Percentiles rank a stretch among this genome's conserved stretches.
These are phyloP conservation scores for thale cress (Arabidopsis thaliana) DNA, from an alignment of 345 rosid genomes.

Conservation along the genomic window DNA sequence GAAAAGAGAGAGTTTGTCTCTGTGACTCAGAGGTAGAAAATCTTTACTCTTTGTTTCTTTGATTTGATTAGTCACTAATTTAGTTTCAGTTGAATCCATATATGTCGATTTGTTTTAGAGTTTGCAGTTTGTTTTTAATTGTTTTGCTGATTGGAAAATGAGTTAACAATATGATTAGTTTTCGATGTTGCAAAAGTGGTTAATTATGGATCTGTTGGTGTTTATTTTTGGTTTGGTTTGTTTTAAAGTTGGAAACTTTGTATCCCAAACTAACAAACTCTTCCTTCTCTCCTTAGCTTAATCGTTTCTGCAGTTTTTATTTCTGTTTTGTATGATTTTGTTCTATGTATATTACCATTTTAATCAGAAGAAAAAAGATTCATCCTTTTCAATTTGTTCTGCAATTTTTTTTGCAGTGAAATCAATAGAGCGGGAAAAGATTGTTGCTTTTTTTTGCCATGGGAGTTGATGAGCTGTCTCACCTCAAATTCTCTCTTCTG, in stretches of 20 bases:
- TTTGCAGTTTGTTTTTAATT: not conserved
- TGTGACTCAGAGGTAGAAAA: slow-evolving; percentile 40
- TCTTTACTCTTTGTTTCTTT: slow-evolving; percentile 34
- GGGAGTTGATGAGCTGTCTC: slow-evolving; percentile 46
- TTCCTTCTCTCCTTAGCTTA: slow-evolving; percentile 1
- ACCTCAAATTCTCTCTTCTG: slow-evolving; percentile 54
- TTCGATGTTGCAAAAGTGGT: slow-evolving; percentile 46
- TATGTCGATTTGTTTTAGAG: not conserved
- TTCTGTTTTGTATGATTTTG: slow-evolving; percentile 30
- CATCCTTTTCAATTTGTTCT: slow-evolving; percentile 29
- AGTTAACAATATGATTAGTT: slow-evolving; percentile 42
- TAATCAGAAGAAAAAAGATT: slow-evolving; percentile 17
- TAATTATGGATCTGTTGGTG: slow-evolving; percentile 43
- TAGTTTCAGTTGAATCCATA: slow-evolving; percentile 8
- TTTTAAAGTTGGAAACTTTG: slow-evolving; percentile 36
- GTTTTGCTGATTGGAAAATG: slow-evolving; percentile 30
- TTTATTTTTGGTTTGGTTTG: slow-evolving; percentile 44
- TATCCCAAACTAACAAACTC: slow-evolving; percentile 38
- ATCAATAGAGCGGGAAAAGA: slow-evolving; percentile 45
- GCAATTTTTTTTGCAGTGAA: slow-evolving; percentile 48
- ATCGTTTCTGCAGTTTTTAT: slow-evolving; percentile 40
- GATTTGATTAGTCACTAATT: slow-evolving; percentile 26
- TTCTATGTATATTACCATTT: slow-evolving; percentile 31
- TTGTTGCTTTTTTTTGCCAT: slow-evolving; percentile 28
- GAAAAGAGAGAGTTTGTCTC: slow-evolving; percentile 39